Evolutionary conservation across 179 eudicot species (phyloP), one percentile per base, ranked within the genome.

Genomic region (Silene coronaria): DNA sequence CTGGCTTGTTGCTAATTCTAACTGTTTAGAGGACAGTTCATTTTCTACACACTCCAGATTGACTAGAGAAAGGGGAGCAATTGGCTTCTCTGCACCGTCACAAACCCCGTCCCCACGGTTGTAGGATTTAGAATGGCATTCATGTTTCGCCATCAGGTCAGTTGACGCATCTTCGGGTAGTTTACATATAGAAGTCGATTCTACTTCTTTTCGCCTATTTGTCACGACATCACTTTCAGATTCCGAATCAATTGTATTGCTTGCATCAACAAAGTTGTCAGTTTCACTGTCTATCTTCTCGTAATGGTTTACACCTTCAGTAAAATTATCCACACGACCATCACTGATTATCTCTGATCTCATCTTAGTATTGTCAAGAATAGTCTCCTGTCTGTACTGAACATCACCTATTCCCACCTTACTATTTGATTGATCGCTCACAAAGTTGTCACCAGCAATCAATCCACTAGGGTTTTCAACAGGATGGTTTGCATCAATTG

Each of bases 251-350:
- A 96, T 90, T 6, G 86, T 86, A 83, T 91, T 87, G 74, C 90
- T 97, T 24, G 98, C 98, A 83, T 96, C 98, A 86, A 87, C 83
- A 79, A 75, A 93, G 80, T 86, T 78, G 67, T 91, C 98, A 32
- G 94, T 84, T 83, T 90, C 98, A 80, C 96, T 93, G 71, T 90
- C 98, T 75, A 79, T 70, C 36, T 93, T 97, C 75, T 89, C 92
- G 67, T 58, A 57, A 71, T 78, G 83, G 65, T 76, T 81, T 73
- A 10, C 75, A 68, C 72, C 72, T 60, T 61, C 77, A 62, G 61
- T 16, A 48, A 36, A 73, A 67, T 45, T 17, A 57, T 70, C 55
- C 27, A 27, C 67, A 62, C 16, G 51, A 68, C 55, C 58, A 36
- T 51, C 67, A 22, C 14, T 45, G 21, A 26, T 46, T 53, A 67